Conservation (phyloP, 192 early-diverging fungal genomes). For the Kappamyces sp. region DNA sequence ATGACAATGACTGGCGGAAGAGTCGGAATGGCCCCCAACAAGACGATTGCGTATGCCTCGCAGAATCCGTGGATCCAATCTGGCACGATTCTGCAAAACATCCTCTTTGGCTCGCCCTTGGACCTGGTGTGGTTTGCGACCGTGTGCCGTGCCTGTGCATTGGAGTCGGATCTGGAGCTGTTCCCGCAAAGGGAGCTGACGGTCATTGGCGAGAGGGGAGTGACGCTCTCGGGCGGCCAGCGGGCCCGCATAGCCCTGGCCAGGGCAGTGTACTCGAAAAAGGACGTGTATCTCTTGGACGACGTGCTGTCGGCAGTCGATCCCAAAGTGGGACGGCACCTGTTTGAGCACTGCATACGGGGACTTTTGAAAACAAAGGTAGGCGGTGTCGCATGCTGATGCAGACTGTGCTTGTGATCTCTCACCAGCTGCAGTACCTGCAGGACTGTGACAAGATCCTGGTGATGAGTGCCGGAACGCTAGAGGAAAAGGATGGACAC, state of each 20-base stretch:
- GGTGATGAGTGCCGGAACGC: slow-evolving; percentile 4
- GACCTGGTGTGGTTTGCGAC: slow-evolving; percentile 25
- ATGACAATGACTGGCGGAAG: slow-evolving; percentile 14
- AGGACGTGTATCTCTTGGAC: slow-evolving; percentile 35
- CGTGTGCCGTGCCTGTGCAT: slow-evolving; percentile 35
- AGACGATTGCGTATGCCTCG: slow-evolving; percentile 32
- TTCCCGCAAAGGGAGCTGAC: slow-evolving; percentile 32
- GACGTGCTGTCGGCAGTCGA: slow-evolving; percentile 41
- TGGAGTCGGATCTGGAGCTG: slow-evolving; percentile 35
- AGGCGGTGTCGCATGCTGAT: no score
- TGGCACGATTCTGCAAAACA: slow-evolving; percentile 45
- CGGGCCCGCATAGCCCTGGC: slow-evolving; percentile 42
- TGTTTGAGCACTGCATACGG: slow-evolving; percentile 66
- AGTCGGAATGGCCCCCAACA: slow-evolving; percentile 21
- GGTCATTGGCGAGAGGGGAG: slow-evolving; percentile 42
- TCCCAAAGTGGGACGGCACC: slow-evolving; percentile 46
- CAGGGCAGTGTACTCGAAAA: slow-evolving; percentile 33
- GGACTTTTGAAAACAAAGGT: slow-evolving; percentile 61
- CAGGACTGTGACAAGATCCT: slow-evolving; percentile 28
- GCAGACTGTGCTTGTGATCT: slow-evolving; percentile 59
- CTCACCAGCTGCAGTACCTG: slow-evolving; percentile 62
- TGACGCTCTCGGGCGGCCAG: slow-evolving; percentile 46
- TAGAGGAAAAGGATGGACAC: background rate
- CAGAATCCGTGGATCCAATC: slow-evolving; percentile 43
- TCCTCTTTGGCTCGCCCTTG: slow-evolving; percentile 36